phyloP scores from a whole-genome alignment of 140 eudicot genomes.

The Cichorium intybus region DNA sequence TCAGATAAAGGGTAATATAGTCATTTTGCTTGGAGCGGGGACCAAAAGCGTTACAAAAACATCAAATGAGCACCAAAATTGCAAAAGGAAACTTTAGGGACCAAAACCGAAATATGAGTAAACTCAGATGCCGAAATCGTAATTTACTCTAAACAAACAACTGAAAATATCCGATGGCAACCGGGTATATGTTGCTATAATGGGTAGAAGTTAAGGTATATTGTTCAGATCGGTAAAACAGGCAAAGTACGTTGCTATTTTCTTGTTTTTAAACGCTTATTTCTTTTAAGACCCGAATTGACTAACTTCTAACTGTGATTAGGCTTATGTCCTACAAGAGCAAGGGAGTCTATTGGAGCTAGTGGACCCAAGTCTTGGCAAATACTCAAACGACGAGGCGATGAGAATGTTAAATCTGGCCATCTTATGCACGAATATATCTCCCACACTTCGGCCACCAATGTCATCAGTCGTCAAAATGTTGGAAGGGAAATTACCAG shows the following conservation, averaged over 20 bases:
- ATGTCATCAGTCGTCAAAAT: conserved; percentile 84
- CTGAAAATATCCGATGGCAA: too few relatives aligned
- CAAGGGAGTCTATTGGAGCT: conserved; percentile 52
- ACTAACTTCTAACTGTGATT: neutral
- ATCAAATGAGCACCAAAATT: too few relatives aligned
- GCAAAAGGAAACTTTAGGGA: too few relatives aligned
- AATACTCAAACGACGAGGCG: conserved; percentile 46
- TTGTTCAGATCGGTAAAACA: too few relatives aligned
- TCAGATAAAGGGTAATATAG: too few relatives aligned
- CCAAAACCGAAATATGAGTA: too few relatives aligned
- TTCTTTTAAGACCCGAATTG: neutral
- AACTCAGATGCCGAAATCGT: too few relatives aligned
- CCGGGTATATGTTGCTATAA: too few relatives aligned
- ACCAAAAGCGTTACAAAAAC: too few relatives aligned
- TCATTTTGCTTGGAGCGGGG: too few relatives aligned
- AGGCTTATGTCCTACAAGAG: conserved; percentile 50
- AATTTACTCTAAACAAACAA: too few relatives aligned
- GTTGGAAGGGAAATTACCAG: conserved; percentile 54
- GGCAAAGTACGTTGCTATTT: neutral
- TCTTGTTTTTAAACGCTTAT: neutral
- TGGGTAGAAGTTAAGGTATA: neutral
- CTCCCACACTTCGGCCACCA: conserved; percentile 59
- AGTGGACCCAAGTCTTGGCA: conserved; percentile 61
- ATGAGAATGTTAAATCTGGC: conserved; percentile 44
- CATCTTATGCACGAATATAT: conserved; percentile 43